Percentiles rank a stretch among this genome's conserved stretches.
Evolutionary conservation across 2,329 filamentous ascomycete genomes (phyloP).

Genomic region (Fusarium vanettenii): DNA sequence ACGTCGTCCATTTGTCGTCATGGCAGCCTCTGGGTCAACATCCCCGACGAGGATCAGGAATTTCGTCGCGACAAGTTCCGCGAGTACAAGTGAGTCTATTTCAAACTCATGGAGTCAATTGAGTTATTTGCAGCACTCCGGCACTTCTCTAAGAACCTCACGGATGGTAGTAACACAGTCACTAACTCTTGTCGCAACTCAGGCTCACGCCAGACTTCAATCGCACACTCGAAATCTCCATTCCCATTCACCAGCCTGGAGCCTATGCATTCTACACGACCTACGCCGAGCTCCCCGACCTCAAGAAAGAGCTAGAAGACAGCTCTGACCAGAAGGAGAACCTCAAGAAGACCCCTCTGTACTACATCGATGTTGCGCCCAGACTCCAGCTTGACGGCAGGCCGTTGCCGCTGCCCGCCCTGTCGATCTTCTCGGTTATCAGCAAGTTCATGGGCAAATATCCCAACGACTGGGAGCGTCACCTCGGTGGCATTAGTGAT

Average conservation of each 20-base stretch:
- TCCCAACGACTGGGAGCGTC: conserved; percentile 88
- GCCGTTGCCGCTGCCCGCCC: conserved; percentile 82
- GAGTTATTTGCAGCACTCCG: neutral
- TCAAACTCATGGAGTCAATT: conserved; percentile 3
- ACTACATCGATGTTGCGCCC: conserved; percentile 96
- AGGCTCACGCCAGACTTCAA: conserved; percentile 95
- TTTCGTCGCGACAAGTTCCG: conserved; percentile 85
- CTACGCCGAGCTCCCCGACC: conserved; percentile 86
- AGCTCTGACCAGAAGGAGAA: conserved; percentile 50
- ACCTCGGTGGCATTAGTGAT: conserved; percentile 87
- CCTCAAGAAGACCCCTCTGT: conserved; percentile 76
- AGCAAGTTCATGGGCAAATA: conserved; percentile 99
- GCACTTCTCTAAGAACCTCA: too few relatives aligned
- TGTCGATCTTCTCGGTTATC: conserved; percentile 92
- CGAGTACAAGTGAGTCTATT: conserved; percentile 82
- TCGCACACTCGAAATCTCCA: conserved; percentile 87
- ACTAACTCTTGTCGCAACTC: conserved; percentile 24
- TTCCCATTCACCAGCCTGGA: conserved; percentile 84
- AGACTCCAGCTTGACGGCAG: conserved; percentile 78
- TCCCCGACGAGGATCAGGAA: conserved; percentile 78
- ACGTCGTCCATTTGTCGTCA: conserved; percentile 95
- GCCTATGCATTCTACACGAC: conserved; percentile 96
- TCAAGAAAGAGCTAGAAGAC: conserved; percentile 45
- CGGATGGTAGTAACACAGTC: neutral
- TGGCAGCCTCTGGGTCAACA: conserved; percentile 96